These are phyloP conservation scores for Extremus antarcticus DNA, from an alignment of 495 filamentous ascomycete species.

Conservation along the genomic window DNA sequence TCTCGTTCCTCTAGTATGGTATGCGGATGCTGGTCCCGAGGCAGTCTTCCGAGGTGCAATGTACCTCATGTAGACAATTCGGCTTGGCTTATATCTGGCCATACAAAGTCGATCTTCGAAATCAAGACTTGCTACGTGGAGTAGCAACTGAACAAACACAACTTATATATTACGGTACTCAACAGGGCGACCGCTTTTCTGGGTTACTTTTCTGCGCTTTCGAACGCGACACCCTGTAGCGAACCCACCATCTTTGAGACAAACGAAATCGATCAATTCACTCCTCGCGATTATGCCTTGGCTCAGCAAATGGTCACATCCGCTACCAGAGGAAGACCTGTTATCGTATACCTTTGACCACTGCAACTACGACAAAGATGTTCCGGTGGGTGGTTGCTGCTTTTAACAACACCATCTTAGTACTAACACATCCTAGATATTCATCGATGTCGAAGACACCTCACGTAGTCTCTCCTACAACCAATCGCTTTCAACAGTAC, in stretches of 20 bases:
- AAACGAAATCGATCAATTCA: not conserved
- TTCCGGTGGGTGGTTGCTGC: not conserved
- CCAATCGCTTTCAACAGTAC: slow-evolving; percentile 14
- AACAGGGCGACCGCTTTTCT: too few relatives aligned
- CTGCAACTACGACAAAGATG: not conserved
- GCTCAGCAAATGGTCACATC: not conserved
- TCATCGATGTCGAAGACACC: slow-evolving; percentile 19
- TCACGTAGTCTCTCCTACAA: slow-evolving; percentile 11
- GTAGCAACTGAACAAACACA: too few relatives aligned
- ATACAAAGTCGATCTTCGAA: not conserved
- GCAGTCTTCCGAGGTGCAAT: not conserved
- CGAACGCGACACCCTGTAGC: too few relatives aligned
- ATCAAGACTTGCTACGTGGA: not conserved
- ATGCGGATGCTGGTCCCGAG: not conserved
- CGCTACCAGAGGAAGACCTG: not conserved
- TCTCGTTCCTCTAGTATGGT: too few relatives aligned
- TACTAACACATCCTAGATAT: slow-evolving; percentile 8
- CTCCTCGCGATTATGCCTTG: not conserved
- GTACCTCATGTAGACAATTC: too few relatives aligned
- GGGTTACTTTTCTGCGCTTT: too few relatives aligned
- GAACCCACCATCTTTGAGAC: not conserved
- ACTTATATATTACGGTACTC: too few relatives aligned
- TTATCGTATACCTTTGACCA: not conserved
- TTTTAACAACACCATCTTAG: not conserved
- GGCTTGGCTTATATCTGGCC: too few relatives aligned